Conservation (phyloP, 2,329 filamentous ascomycete genomes). For the Trichoderma arundinaceum region DNA sequence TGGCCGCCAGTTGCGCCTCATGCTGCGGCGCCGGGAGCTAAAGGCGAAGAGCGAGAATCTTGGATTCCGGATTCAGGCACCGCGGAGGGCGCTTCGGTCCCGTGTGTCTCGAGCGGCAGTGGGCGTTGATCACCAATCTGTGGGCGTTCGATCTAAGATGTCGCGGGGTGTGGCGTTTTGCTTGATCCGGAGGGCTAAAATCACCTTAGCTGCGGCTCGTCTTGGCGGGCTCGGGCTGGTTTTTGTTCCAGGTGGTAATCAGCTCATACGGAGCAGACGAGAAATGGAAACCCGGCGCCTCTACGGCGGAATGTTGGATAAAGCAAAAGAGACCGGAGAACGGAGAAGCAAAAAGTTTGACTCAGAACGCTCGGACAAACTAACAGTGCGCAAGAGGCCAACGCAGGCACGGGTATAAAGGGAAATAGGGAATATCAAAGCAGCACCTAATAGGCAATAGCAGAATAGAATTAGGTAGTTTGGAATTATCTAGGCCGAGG, state of each 20-base stretch:
- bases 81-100: background rate
- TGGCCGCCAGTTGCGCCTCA: conserved; percentile 13
- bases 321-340: no score
- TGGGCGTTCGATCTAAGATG: background rate
- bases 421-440: no score
- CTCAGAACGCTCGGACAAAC: no score
- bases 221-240: background rate
- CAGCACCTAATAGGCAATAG: no score
- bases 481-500: no score
- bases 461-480: no score
- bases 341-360: no score
- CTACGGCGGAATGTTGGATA: background rate
- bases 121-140: no score
- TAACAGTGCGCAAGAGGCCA: no score
- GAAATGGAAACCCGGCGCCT: background rate
- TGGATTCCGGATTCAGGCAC: background rate
- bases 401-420: no score
- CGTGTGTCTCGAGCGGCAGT: no score
- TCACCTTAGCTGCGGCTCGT: background rate
- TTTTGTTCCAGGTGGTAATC: conserved; percentile 11
- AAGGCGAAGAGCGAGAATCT: background rate
- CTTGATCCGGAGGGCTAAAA: conserved; percentile 1
- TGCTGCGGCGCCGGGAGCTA: conserved; percentile 11
- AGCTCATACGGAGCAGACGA: background rate
- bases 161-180: conserved; percentile 17